Evolutionary conservation across 805 yeast species (phyloP), one percentile per base, ranked within the genome.

Genomic region (Candida takata): DNA sequence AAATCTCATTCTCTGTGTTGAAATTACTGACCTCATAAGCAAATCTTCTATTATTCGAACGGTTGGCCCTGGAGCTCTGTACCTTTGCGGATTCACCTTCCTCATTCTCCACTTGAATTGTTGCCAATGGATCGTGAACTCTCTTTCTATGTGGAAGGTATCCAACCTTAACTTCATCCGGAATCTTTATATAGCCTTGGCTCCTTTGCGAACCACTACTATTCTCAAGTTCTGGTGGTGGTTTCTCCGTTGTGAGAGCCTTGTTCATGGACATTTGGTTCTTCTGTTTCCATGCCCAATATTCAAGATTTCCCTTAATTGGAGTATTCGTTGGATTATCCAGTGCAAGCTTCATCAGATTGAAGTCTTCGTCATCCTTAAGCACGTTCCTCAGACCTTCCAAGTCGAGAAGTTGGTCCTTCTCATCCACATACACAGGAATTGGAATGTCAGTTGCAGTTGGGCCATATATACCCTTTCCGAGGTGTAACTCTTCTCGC

Each of bases 21-120:
- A 84, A 70, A 46, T 88, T 85, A 49, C 79, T 82, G 28, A 86
- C 80, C 55, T 84, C 96, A 18, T 92, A 95, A 4, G 84, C 95
- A 52, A 84, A 79, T 44, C 95, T 71, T 61, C 95, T 76, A 51
- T 84, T 84, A 47, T 80, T 79, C 12, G 92, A 95, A 52, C 96
- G 74, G 54, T 83, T 86, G 36, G 79, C 82, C 52, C 95, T 77
- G 4, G 95, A 84, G 41, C 87, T 81, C 42, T 80, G 80, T 8
- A 70, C 55, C 37, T 63, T 68, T 20, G 61, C 41, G 7, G 54
- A 49, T 8, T 59, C 63, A 15, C 66, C 72, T 15, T 74, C 79
- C 21, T 71, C 80, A 33, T 72, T 79, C 42, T 74, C 76, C 27
- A 60, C 58, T 42, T 75, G 79, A n/a, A 84, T 72, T 0, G 90